A percentile compares a stretch with the other conserved stretches of the same genome.
These are phyloP conservation scores for Mitragyna speciosa DNA, from an alignment of 257 asterid species.

Conservation along the genomic window DNA sequence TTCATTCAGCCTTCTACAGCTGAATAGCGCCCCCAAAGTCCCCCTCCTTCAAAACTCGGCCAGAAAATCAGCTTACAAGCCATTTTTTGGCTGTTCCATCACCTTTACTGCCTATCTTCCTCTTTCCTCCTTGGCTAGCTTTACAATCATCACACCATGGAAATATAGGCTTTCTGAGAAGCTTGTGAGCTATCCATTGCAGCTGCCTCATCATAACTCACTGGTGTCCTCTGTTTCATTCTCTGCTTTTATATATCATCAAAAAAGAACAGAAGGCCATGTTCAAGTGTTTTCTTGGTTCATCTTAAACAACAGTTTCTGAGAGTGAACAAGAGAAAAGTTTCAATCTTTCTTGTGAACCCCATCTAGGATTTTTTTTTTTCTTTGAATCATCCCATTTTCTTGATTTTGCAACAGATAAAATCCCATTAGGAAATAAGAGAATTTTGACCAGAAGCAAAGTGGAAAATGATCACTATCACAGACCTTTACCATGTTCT, in stretches of 20 bases:
- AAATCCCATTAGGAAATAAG: neutral
- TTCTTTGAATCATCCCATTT: neutral
- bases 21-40: slow-evolving; percentile 6
- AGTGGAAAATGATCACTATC: slow-evolving; percentile 31
- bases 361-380: slow-evolving; percentile 5
- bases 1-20: neutral
- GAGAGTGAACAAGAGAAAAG: neutral
- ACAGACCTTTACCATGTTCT: slow-evolving; percentile 54
- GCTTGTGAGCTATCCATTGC: neutral
- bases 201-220: neutral
- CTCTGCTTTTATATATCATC: neutral
- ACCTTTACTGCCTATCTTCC: slow-evolving; percentile 14
- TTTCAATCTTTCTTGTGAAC: neutral
- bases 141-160: slow-evolving; percentile 17
- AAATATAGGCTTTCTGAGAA: slow-evolving; percentile 8
- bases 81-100: slow-evolving; percentile 32
- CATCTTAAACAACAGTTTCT: neutral
- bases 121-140: neutral
- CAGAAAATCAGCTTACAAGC: slow-evolving; percentile 34
- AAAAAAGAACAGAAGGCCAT: neutral
- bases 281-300: neutral
- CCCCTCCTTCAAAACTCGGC: slow-evolving; percentile 26
- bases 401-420: slow-evolving; percentile 1
- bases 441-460: neutral
- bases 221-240: neutral